These are phyloP conservation scores for Poa annua DNA, from an alignment of 176 grass and related monocot genomes.

Conservation along the genomic window DNA sequence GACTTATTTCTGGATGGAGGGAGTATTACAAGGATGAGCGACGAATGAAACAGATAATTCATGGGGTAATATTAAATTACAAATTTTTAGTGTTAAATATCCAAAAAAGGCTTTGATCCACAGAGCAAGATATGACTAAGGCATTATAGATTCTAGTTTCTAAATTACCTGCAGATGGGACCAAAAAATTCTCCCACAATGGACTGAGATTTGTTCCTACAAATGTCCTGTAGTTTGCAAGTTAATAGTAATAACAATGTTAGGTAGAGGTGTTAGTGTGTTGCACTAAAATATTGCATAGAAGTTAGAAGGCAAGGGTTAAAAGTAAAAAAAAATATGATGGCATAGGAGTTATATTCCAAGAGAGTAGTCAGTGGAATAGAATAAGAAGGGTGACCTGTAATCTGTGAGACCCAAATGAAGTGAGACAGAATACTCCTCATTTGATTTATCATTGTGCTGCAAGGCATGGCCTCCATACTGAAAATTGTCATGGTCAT, in stretches of 20 bases:
- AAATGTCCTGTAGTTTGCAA: slow-evolving; percentile 75
- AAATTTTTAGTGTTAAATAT: neutral
- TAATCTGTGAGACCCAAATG: slow-evolving; percentile 94
- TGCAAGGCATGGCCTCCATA: slow-evolving; percentile 66
- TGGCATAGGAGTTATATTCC: neutral
- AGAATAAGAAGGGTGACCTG: slow-evolving; percentile 56
- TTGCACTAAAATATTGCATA: slow-evolving; percentile 16
- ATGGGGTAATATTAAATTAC: neutral
- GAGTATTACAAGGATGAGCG: neutral
- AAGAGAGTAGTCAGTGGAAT: neutral
- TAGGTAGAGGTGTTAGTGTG: neutral
- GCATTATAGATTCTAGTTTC: slow-evolving; percentile 18
- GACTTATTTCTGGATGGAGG: too few species aligned
- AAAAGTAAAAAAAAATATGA: neutral
- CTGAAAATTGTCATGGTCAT: slow-evolving; percentile 51
- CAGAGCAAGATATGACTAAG: neutral
- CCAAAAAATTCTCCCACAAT: slow-evolving; percentile 76
- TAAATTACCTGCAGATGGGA: slow-evolving; percentile 71
- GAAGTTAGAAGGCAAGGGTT: neutral
- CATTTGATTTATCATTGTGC: slow-evolving; percentile 47
- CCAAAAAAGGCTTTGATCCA: neutral
- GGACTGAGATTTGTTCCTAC: slow-evolving; percentile 96
- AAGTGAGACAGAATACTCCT: slow-evolving; percentile 59
- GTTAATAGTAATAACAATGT: neutral
- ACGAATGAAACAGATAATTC: slow-evolving; percentile 7